These are phyloP conservation scores for Cryphonectria carpinicola DNA, from an alignment of 2,329 filamentous ascomycete species.

Conservation along the genomic window DNA sequence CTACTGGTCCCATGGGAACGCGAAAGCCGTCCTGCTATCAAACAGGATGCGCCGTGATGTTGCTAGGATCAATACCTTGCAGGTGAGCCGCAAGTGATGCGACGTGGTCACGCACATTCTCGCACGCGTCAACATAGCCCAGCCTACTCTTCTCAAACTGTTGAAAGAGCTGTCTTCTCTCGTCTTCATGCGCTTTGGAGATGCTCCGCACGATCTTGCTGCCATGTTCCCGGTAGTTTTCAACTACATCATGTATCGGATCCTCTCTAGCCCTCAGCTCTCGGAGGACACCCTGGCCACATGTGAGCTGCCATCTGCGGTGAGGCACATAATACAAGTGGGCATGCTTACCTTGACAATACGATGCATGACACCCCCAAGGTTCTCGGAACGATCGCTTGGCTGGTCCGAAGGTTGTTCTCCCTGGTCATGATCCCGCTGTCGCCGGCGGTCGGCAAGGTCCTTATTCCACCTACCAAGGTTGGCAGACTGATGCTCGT, in stretches of 20 bases:
- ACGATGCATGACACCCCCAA: constrained; percentile 26
- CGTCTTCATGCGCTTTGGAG: constrained; percentile 7
- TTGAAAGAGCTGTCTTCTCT: constrained; percentile 7
- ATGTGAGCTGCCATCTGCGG: not conserved
- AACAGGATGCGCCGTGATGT: not conserved
- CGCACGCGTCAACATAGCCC: constrained; percentile 1
- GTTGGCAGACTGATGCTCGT: not conserved
- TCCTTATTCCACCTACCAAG: not conserved
- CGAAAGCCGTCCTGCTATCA: not conserved
- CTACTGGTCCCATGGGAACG: not conserved
- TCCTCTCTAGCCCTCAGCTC: constrained; percentile 20
- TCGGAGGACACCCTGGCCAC: constrained; percentile 20
- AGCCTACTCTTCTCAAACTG: constrained; percentile 18
- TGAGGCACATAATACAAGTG: too few relatives aligned
- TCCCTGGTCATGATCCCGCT: not conserved
- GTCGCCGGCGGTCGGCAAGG: not conserved
- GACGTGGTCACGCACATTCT: not conserved
- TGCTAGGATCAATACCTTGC: constrained; percentile 4
- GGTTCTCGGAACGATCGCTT: constrained; percentile 8
- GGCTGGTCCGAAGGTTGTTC: not conserved
- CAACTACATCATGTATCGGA: constrained; percentile 16
- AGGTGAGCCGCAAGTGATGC: not conserved
- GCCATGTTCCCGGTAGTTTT: constrained; percentile 17
- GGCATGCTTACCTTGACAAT: constrained; percentile 22
- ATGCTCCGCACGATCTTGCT: constrained; percentile 14